Base-by-base conservation (phyloP, 108 stramenopile species). In the Nitzschia sp. region DNA sequence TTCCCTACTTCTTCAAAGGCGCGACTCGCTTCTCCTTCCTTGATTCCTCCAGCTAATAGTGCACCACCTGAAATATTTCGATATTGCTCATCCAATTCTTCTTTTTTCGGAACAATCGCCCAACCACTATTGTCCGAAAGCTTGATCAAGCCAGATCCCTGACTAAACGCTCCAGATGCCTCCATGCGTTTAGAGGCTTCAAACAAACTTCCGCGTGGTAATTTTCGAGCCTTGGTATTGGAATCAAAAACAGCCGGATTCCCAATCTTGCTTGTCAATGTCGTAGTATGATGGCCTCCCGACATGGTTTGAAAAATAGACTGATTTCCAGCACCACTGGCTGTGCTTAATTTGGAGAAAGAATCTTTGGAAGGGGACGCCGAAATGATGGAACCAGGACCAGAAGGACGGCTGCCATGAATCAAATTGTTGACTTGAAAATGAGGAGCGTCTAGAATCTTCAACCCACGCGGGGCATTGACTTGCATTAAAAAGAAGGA, bases 361-460 rank as follows among this genome's bases (percentile, higher is more conserved):
- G 75, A 57, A 26, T 82, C 83, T 38, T 74, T 82, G 35, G 72
- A 64, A 21, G 71, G 70, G 18, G 76, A 69, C 11, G 54, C 19
- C 2, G 72, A 57, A 29, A 62, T 21, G 8, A 47, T 55, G 32
- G 49, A 46, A 54, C 64, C 64, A 53, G 54, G 58, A n/a, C n/a
- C n/a, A 4, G 58, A n/a, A 17, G 53, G n/a, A 33, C 70, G 68
- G 35, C 8, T 70, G 24, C 83, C 84, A 59, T 81, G 87, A 42
- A 94, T 94, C 30, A 94, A 73, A 42, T 74, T 74, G 53, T 79
- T 83, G 23, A 86, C 82, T 71, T 95, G 93, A 77, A 90, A 90
- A 33, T 95, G 89, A 26, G 90, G 89, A 36, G 90, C 87, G 78
- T 95, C 93, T 38, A 95, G 65, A 54, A 95, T 92, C 63, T 91